Percentiles rank a stretch among this genome's conserved stretches.
phyloP scores from a whole-genome alignment of 176 grass and related monocot genomes.

The Zea mays region DNA sequence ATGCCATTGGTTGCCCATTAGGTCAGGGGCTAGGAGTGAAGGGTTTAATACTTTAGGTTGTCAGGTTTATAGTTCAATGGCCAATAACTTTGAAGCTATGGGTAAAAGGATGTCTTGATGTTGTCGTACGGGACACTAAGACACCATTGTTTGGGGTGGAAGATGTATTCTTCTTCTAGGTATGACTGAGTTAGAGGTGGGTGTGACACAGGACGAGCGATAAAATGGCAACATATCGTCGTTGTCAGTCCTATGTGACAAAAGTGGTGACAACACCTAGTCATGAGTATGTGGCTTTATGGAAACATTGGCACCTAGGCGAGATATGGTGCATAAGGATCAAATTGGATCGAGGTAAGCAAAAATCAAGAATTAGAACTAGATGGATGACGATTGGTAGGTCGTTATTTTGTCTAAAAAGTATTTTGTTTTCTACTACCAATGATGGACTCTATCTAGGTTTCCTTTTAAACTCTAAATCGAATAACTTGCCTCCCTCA shows the following conservation, averaged over 20 bases:
- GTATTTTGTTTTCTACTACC: not conserved
- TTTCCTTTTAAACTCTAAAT: not conserved
- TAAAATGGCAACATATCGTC: not conserved
- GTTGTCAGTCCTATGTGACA: not conserved
- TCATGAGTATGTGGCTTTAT: fast-evolving
- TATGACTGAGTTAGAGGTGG: not conserved
- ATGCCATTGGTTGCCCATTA: too few species aligned
- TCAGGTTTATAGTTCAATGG: too few species aligned
- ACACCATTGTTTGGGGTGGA: not conserved
- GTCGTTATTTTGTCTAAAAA: not conserved
- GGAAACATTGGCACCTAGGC: not conserved
- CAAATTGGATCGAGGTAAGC: not conserved
- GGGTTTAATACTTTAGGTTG: too few species aligned
- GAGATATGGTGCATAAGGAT: not conserved
- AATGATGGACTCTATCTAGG: too few species aligned
- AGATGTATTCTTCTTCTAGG: not conserved
- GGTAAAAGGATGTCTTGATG: too few species aligned
- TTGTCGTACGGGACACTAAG: too few species aligned
- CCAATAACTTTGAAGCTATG: too few species aligned
- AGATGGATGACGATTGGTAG: not conserved
- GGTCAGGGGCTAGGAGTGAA: too few species aligned
- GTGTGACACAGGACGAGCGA: not conserved
- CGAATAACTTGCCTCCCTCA: not conserved
- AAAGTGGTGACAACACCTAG: not conserved
- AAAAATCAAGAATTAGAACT: not conserved